Evolutionary conservation across 23 red algal genomes (phyloP).

Genomic region (Gracilaria caudata): DNA sequence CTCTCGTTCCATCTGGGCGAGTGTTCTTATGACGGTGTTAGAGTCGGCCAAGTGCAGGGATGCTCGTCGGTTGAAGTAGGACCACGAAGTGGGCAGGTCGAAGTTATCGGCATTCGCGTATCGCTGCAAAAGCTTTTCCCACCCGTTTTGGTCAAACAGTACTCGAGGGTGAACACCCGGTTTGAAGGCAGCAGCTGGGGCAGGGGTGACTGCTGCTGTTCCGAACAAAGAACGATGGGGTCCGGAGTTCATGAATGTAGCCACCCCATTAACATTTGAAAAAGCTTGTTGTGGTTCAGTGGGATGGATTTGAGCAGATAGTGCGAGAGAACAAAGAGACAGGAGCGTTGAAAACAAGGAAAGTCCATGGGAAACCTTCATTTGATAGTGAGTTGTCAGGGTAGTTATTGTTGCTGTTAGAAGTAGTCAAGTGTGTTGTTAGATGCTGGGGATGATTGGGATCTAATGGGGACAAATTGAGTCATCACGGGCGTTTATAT

Average conservation of each 20-base stretch:
- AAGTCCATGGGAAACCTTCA: no score
- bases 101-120: constrained; percentile 27
- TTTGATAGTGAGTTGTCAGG: no score
- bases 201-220: constrained; percentile 23
- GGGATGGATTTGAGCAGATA: no score
- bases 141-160: constrained; percentile 4
- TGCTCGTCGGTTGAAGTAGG: background rate
- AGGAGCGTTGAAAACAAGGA: no score
- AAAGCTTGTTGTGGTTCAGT: no score
- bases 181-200: constrained; percentile 1
- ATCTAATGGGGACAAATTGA: no score
- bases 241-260: background rate
- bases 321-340: no score
- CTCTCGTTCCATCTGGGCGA: constrained; percentile 30
- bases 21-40: background rate
- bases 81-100: constrained; percentile 13
- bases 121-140: constrained; percentile 7
- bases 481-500: no score
- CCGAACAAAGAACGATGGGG: constrained; percentile 24
- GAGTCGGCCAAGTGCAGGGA: constrained; percentile 3
- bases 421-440: no score
- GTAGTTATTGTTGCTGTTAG: no score
- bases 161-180: constrained; percentile 44
- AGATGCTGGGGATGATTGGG: no score
- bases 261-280: background rate